Percentiles rank a stretch among this genome's conserved stretches.
phyloP scores from a whole-genome alignment of 2,329 filamentous ascomycete species.

The Arthrobotrys pseudoclavata region DNA sequence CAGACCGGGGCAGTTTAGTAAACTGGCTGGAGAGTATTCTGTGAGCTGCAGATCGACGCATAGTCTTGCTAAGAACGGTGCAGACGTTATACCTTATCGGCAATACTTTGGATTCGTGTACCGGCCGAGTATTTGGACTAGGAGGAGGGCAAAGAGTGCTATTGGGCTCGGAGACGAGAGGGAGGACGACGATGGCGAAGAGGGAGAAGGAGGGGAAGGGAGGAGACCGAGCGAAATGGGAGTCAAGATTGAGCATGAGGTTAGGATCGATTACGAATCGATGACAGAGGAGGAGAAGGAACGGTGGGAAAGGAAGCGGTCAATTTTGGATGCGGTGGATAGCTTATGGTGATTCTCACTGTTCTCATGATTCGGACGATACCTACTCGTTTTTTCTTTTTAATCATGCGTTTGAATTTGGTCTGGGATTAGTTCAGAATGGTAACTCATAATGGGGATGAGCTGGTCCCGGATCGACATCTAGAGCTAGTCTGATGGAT shows the following conservation, averaged over 20 bases:
- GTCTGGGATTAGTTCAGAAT: not conserved
- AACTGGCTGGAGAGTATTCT: conserved; percentile 46
- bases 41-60: conserved; percentile 47
- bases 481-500: not conserved
- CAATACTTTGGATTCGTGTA: conserved; percentile 44
- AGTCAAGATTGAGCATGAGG: conserved; percentile 53
- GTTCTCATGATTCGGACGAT: not conserved
- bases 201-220: not conserved
- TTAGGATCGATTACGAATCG: conserved; percentile 57
- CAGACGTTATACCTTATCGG: conserved; percentile 4
- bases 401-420: not conserved
- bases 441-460: not conserved
- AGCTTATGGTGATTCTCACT: conserved; percentile 39
- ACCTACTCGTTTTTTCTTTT: conserved; percentile 9
- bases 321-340: conserved; percentile 48
- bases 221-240: conserved; percentile 27
- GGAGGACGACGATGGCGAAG: not conserved
- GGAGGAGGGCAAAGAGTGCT: conserved; percentile 24
- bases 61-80: conserved; percentile 16
- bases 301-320: conserved; percentile 53
- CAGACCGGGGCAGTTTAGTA: conserved; percentile 23
- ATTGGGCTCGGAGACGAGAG: not conserved
- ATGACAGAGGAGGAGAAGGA: conserved; percentile 52
- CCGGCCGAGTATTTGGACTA: conserved; percentile 46
- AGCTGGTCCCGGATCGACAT: not conserved